phyloP scores from a whole-genome alignment of 176 grass and related monocot genomes.

The Carex littledalei region DNA sequence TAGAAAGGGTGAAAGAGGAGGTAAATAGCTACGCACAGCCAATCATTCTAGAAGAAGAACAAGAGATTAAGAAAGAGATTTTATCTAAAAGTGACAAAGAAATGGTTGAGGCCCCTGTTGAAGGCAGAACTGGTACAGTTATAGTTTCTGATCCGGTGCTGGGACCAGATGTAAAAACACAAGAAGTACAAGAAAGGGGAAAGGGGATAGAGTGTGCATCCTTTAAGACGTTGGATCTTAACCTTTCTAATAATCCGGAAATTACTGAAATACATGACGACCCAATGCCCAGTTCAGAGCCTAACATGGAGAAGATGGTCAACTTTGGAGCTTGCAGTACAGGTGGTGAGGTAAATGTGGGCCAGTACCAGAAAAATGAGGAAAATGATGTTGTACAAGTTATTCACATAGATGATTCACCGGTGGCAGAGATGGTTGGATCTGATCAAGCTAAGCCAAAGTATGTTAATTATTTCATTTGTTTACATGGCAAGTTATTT shows the following conservation, averaged over 20 bases:
- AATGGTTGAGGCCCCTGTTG: constrained; percentile 41
- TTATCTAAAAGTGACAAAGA: constrained; percentile 33
- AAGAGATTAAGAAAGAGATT: constrained; percentile 18
- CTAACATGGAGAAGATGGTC: constrained; percentile 32
- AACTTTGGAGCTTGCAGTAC: constrained; percentile 36
- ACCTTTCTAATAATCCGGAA: constrained; percentile 67
- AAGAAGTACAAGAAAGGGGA: constrained; percentile 32
- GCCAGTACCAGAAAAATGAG: constrained; percentile 33
- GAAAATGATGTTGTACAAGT: constrained; percentile 44
- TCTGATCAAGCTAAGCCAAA: constrained; percentile 52
- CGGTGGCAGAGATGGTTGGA: constrained; percentile 34
- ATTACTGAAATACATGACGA: constrained; percentile 60
- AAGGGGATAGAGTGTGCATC: constrained; percentile 45
- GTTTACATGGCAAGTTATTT: not conserved
- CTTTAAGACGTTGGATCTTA: constrained; percentile 90
- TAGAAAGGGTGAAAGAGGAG: constrained; percentile 25
- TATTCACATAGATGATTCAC: constrained; percentile 80
- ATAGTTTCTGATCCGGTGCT: constrained; percentile 34
- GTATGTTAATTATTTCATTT: constrained; percentile 45
- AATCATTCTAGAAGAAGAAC: constrained; percentile 32
- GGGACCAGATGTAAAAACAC: constrained; percentile 25
- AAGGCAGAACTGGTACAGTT: constrained; percentile 35
- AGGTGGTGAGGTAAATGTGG: not conserved
- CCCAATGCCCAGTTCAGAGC: constrained; percentile 34
- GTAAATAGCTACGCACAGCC: constrained; percentile 31